phyloP scores from a whole-genome alignment of 306 rosid species.

The Cicer bijugum region DNA sequence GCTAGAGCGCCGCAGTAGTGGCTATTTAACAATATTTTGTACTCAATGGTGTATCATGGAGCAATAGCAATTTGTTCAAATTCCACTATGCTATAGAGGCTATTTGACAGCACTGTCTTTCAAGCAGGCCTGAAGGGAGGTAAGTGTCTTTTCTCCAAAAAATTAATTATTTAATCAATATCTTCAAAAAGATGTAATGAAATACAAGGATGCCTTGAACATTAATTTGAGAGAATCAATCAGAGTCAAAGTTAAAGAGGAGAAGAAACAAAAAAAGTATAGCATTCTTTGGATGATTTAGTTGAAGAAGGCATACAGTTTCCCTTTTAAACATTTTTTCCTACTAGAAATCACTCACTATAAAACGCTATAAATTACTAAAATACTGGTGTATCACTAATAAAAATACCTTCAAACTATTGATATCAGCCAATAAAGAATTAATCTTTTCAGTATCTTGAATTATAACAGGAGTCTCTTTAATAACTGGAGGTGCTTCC shows the following conservation, averaged over 20 bases:
- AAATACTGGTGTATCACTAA: conserved; percentile 7
- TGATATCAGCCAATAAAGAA: conserved; percentile 77
- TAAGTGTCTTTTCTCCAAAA: background rate
- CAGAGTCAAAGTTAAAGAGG: conserved; percentile 29
- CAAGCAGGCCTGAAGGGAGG: too few relatives aligned
- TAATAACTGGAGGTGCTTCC: conserved; percentile 97
- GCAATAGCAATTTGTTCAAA: too few relatives aligned
- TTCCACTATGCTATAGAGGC: too few relatives aligned
- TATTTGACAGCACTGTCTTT: too few relatives aligned
- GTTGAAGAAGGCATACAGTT: conserved; percentile 22
- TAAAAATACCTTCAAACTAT: conserved; percentile 74
- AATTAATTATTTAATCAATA: conserved; percentile 2
- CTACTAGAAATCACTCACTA: conserved; percentile 9
- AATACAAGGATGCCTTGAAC: conserved; percentile 27
- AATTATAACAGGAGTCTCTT: conserved; percentile 93
- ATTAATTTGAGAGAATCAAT: conserved; percentile 36
- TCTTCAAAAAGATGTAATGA: conserved; percentile 36
- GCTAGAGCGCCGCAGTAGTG: too few relatives aligned
- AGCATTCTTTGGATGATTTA: conserved; percentile 13
- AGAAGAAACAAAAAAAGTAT: background rate
- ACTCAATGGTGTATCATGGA: too few relatives aligned
- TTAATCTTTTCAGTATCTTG: conserved; percentile 92
- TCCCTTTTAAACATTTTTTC: background rate
- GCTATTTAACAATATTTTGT: too few relatives aligned
- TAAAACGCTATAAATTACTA: conserved; percentile 31